Base-by-base conservation (phyloP, 345 rosid genomes). In the Lumnitzera racemosa region DNA sequence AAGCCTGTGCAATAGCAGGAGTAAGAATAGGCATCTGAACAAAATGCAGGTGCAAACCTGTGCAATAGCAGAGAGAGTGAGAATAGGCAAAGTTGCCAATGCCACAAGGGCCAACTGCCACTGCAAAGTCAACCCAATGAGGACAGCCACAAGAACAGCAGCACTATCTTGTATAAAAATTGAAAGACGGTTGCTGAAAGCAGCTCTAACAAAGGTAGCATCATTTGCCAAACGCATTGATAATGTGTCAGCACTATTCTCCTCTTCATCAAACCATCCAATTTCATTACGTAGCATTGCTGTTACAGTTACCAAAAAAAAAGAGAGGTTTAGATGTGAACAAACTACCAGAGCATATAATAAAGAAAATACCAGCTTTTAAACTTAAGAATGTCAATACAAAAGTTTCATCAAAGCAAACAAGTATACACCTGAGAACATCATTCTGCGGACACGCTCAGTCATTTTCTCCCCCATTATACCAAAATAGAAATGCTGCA, bases 391-490 rank as follows among this genome's bases (percentile, higher is more conserved):
- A 31, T 36, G 47, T 11, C 31, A 53, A 31, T 53, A 15, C 41
- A 16, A 25, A 41, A 57, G 49, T 15, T 36, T 41, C 17, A 24
- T 24, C 43, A 36, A 48, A 36, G 49, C 49, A 53, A 14, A 50
- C 14, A 60, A 49, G 24, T 51, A 29, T 67, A 64, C 74, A 90
- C 99, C 97, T 80, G 97, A 90, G 77, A 95, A 95, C 99, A 95
- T 95, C 99, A 95, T 95, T 67, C 97, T 72, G 60, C 99, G 87
- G 11, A 95, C 96, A 61, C 97, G 81, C 70, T 90, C 97, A 3
- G 99, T 94, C 99, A 94, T 90, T 68, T 94, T 90, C 82, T 94
- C 99, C 64, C 99, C 99, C 99, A 94, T 94, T 64, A 94, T 94
- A 63, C 99, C 99, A 64, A 94, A 94, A 78, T 94, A 94, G 74